phyloP scores from a whole-genome alignment of 75 land plant genomes.

The Adiantum capillusveneris region DNA sequence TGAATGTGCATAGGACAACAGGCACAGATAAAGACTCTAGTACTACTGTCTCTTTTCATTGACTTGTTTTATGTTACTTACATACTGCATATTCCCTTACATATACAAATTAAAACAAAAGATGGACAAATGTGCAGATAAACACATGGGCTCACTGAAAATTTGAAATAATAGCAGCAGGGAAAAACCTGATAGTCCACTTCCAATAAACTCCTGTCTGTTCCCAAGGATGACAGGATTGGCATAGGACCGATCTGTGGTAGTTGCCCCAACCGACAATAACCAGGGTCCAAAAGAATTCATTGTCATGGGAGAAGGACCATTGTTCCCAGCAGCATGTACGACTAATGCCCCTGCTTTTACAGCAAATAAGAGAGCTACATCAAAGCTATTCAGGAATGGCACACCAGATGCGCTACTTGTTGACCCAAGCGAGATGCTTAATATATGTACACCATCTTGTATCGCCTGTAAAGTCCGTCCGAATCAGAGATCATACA shows the following conservation, averaged over 20 bases:
- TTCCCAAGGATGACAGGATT: constrained; percentile 19
- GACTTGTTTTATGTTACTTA: too few species aligned
- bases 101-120: too few species aligned
- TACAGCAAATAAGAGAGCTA: constrained; percentile 22
- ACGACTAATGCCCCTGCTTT: constrained; percentile 22
- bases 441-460: constrained; percentile 31
- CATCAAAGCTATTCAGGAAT: constrained; percentile 25
- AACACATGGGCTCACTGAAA: too few species aligned
- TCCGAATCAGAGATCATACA: not conserved
- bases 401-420: constrained; percentile 39
- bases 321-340: constrained; percentile 35
- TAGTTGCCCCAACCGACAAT: constrained; percentile 22
- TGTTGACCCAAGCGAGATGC: constrained; percentile 30
- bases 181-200: constrained; percentile 28
- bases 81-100: too few species aligned
- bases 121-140: too few species aligned
- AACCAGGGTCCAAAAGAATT: constrained; percentile 36
- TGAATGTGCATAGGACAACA: not conserved
- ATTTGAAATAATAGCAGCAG: too few species aligned
- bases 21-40: not conserved
- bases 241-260: constrained; percentile 27
- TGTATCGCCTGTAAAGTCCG: constrained; percentile 38
- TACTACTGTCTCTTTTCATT: too few species aligned
- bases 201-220: constrained; percentile 13
- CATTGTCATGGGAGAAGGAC: constrained; percentile 29